Conservation (phyloP, 345 rosid genomes). For the Eucalyptus polyanthemos region DNA sequence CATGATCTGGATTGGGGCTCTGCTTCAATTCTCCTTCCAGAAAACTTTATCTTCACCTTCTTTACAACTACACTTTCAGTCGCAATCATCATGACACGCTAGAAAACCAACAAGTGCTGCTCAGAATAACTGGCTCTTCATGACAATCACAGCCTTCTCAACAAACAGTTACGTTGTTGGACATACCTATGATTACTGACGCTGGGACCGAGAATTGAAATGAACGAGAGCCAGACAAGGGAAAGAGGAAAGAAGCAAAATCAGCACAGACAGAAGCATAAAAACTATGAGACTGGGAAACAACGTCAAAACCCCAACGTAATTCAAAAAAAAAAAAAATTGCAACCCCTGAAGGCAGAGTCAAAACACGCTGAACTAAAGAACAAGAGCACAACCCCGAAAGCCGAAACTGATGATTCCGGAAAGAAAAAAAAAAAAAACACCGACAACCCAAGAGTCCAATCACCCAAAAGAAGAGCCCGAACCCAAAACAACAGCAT, state of each 20-base stretch:
- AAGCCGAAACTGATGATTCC: not conserved
- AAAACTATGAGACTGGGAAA: not conserved
- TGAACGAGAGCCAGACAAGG: not conserved
- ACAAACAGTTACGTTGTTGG: not conserved
- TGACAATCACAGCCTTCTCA: not conserved
- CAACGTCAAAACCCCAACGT: not conserved
- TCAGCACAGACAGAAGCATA: not conserved
- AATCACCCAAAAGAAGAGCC: not conserved
- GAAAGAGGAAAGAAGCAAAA: not conserved
- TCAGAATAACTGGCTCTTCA: not conserved
- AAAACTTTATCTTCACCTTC: slow-evolving; percentile 50
- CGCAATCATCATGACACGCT: slow-evolving; percentile 19
- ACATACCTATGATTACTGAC: not conserved
- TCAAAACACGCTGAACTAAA: not conserved
- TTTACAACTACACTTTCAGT: slow-evolving; percentile 17
- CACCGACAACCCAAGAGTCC: not conserved
- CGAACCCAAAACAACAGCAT: not conserved
- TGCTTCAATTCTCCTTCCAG: slow-evolving; percentile 21
- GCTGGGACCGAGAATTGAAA: not conserved
- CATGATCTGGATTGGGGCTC: slow-evolving; percentile 1
- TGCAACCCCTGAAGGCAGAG: not conserved
- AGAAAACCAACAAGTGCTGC: not conserved
- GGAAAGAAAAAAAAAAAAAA: not conserved
- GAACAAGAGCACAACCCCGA: not conserved
- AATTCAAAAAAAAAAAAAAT: not conserved